Evolutionary conservation across 2,329 filamentous ascomycete genomes (phyloP), one percentile per base, ranked within the genome.

Genomic region (Lasiodiplodia hormozganensis): DNA sequence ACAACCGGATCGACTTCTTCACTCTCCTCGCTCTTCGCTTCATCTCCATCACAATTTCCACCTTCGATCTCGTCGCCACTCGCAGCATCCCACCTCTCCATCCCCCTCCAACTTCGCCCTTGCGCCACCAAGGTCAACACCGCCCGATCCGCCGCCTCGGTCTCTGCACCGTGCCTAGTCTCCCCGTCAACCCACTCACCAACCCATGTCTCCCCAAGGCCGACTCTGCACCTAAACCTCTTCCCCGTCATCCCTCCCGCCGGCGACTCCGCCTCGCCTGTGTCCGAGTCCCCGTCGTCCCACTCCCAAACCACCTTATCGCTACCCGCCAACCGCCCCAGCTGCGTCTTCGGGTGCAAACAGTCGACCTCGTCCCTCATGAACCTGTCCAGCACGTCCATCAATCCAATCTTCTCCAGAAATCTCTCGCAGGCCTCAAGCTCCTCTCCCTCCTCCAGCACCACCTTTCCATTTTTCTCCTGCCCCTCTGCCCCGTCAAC

Each of bases 271-370:
- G 40, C 71, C 65, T 40, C 58, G 11, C 23, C 53, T 4, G 2
- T 18, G 8, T 25, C 52, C 10, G 2, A n/a, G 7, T 8, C 31
- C 8, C 10, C n/a, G 0, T 38, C 65, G 1, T 23, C 58, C 58
- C 53, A 47, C 7, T 53, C 75, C 76, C 93, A 94, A 40, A 80
- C 76, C 0, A 93, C 85, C 34, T 76, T 84, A 67, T 85, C 79
- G 67, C 72, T 78, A 3, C 81, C 84, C 0, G 88, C 88, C 38
- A 91, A 72, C 54, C 84, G 80, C 0, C 90, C 89, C 10, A 96
- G 79, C 69, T 88, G 84, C 76, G 93, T 89, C 77, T 93, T 94
- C 10, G 88, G 88, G 75, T 88, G 86, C 62, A 82, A 74, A 3
- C 84, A 79, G 58, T 90, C 84, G 2, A 95, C 84, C 0, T 79